phyloP scores from a whole-genome alignment of 192 early-diverging fungal species.

The Umbelopsis ramanniana region DNA sequence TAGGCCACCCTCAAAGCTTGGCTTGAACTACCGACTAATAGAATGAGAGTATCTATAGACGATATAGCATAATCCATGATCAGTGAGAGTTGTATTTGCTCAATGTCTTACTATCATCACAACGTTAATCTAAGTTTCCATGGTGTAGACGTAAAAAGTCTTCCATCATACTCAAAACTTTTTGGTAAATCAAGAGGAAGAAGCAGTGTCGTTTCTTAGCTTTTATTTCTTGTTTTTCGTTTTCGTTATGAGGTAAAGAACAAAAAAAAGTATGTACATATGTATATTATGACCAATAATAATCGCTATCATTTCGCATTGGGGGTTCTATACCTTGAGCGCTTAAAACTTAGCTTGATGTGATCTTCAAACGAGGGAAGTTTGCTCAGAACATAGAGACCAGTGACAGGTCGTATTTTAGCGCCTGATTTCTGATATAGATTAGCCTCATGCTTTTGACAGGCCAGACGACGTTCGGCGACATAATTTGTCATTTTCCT shows the following conservation, averaged over 20 bases:
- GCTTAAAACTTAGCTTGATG: slow-evolving; percentile 2
- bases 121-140: too few relatives aligned
- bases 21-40: too few relatives aligned
- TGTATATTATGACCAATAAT: neutral
- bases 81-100: neutral
- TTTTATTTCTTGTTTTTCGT: too few relatives aligned
- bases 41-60: neutral
- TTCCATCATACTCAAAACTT: too few relatives aligned
- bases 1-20: too few relatives aligned
- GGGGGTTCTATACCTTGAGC: neutral
- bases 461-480: slow-evolving; percentile 32
- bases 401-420: slow-evolving; percentile 23
- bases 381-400: slow-evolving; percentile 33
- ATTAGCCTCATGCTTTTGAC: slow-evolving; percentile 27
- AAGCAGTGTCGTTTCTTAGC: too few relatives aligned
- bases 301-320: neutral
- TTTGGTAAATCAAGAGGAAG: too few relatives aligned
- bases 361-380: slow-evolving; percentile 28
- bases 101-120: too few relatives aligned
- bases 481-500: slow-evolving; percentile 34
- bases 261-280: slow-evolving; percentile 3
- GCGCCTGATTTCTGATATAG: slow-evolving; percentile 29
- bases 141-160: too few relatives aligned
- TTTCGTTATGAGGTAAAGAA: neutral
- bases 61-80: neutral